These are phyloP conservation scores for Emmonsiellopsis sp. DNA, from an alignment of 2,329 filamentous ascomycete species.

Conservation along the genomic window DNA sequence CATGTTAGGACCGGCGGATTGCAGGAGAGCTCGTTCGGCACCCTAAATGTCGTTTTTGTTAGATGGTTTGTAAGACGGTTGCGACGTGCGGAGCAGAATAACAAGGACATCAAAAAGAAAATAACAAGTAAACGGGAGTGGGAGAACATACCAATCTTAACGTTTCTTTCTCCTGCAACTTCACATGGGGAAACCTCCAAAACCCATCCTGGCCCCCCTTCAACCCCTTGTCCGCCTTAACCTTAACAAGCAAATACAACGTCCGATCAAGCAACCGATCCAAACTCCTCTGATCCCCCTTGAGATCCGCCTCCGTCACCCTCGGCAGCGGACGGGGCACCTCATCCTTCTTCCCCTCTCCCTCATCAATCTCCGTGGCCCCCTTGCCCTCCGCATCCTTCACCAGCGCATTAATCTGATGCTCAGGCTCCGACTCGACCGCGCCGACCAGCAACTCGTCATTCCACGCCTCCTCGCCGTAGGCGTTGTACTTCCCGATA, in stretches of 20 bases:
- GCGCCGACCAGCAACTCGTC: conserved; percentile 79
- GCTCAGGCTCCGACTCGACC: conserved; percentile 52
- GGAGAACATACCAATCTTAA: conserved; percentile 62
- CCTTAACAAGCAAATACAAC: conserved; percentile 76
- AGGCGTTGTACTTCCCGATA: conserved; percentile 73
- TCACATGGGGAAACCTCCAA: conserved; percentile 76
- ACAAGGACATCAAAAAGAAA: neutral
- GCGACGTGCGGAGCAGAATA: neutral
- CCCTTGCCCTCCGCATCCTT: conserved; percentile 57
- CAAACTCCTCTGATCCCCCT: conserved; percentile 65
- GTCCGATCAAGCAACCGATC: conserved; percentile 72
- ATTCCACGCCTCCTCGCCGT: conserved; percentile 70
- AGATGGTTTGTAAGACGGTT: neutral
- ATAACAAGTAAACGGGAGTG: neutral
- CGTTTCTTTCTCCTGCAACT: conserved; percentile 60
- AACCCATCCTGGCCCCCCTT: conserved; percentile 40
- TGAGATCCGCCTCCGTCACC: conserved; percentile 66
- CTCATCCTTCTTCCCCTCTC: conserved; percentile 43
- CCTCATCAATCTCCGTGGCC: conserved; percentile 19
- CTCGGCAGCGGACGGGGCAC: conserved; percentile 63
- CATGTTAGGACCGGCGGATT: conserved; percentile 85
- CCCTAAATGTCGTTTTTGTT: conserved; percentile 45
- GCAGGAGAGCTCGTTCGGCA: conserved; percentile 66
- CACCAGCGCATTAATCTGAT: conserved; percentile 59
- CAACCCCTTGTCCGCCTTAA: conserved; percentile 13